Conservation (phyloP, 352 stramenopile species). For the Peronospora destructor region DNA sequence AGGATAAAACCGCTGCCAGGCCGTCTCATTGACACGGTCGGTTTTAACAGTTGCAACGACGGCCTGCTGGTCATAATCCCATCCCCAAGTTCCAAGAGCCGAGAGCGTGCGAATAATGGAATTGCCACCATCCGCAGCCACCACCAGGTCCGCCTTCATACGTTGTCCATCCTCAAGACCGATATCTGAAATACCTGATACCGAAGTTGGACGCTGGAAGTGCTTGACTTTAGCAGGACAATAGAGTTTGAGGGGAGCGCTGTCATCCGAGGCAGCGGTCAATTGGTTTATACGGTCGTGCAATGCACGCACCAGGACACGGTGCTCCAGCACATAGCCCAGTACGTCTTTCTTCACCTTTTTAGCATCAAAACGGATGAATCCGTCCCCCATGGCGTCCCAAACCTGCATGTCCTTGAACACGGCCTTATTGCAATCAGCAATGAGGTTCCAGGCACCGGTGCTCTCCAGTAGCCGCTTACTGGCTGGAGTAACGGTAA, state of each 20-base stretch:
- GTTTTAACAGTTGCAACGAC: conserved; percentile 89
- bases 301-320: conserved; percentile 77
- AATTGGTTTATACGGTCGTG: conserved; percentile 83
- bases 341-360: conserved; percentile 57
- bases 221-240: conserved; percentile 78
- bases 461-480: conserved; percentile 65
- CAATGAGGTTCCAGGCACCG: conserved; percentile 76
- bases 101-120: conserved; percentile 84
- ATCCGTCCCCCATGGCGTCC: conserved; percentile 85
- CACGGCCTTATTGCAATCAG: conserved; percentile 39
- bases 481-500: conserved; percentile 85
- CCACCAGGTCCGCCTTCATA: conserved; percentile 69
- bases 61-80: conserved; percentile 89
- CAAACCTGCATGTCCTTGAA: conserved; percentile 90
- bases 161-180: conserved; percentile 63
- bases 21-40: conserved; percentile 66
- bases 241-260: conserved; percentile 60
- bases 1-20: conserved; percentile 89
- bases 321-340: conserved; percentile 84
- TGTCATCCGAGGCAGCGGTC: conserved; percentile 29
- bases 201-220: conserved; percentile 49
- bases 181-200: conserved; percentile 51
- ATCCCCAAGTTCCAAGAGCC: conserved; percentile 85
- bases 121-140: conserved; percentile 85
- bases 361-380: conserved; percentile 80